phyloP scores from a whole-genome alignment of 1,284 basidiomycete species.

The Vanrija pseudolonga region DNA sequence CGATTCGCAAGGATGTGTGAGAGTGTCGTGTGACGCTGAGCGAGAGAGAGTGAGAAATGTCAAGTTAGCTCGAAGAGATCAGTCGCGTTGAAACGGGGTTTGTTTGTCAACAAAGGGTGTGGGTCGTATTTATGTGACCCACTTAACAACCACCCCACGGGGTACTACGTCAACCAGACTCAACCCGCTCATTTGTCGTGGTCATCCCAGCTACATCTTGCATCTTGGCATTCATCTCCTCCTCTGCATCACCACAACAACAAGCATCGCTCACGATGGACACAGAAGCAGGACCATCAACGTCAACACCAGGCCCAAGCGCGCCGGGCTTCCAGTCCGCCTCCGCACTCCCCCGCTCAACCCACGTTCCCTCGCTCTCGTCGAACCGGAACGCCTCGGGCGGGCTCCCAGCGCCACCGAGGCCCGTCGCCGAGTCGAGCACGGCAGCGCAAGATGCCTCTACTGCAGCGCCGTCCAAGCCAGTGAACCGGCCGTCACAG shows the following conservation, averaged over 20 bases:
- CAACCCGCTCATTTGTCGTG: too few species aligned
- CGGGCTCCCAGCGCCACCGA: conserved; percentile 11
- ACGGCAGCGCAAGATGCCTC: neutral
- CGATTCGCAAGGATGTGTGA: too few species aligned
- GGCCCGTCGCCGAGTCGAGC: neutral
- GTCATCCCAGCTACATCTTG: too few species aligned
- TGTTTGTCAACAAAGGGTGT: too few species aligned
- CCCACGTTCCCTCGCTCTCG: conserved; percentile 10
- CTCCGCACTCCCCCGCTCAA: conserved; percentile 15
- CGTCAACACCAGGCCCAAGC: neutral
- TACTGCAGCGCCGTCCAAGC: conserved; percentile 12
- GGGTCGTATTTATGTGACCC: too few species aligned
- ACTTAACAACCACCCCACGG: neutral
- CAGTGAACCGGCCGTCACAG: conserved; percentile 32
- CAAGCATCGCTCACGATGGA: neutral
- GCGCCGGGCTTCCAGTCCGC: conserved; percentile 21
- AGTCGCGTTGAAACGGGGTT: too few species aligned
- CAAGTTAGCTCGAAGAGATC: too few species aligned
- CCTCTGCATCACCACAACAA: too few species aligned
- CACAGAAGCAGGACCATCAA: neutral
- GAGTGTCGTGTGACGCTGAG: too few species aligned
- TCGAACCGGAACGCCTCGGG: conserved; percentile 25
- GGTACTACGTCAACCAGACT: conserved; percentile 10
- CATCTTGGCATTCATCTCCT: too few species aligned
- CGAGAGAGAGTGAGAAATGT: too few species aligned